A percentile compares a stretch with the other conserved stretches of the same genome.
phyloP scores from a whole-genome alignment of 805 yeast genomes.

The Grigorovia transvaalensis region DNA sequence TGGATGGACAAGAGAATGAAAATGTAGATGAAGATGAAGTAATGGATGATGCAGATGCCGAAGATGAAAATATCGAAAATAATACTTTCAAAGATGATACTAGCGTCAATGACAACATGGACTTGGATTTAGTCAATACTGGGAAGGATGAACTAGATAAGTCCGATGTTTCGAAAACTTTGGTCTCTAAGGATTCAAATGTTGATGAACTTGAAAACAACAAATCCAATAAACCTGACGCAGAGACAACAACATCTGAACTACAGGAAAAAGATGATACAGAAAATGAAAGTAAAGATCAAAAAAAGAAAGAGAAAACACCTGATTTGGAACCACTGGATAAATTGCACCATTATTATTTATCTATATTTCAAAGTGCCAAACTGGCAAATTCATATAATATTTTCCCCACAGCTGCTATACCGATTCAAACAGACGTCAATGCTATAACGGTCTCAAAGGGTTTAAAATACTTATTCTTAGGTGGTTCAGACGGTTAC shows the following conservation, averaged over 20 bases:
- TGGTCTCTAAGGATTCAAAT: no score
- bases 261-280: slow-evolving; percentile 11
- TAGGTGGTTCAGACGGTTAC: slow-evolving; percentile 95
- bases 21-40: slow-evolving; percentile 20
- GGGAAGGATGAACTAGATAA: slow-evolving; percentile 12
- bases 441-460: slow-evolving; percentile 67
- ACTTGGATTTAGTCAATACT: slow-evolving; percentile 13
- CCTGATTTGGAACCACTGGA: slow-evolving; percentile 5
- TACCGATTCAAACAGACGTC: slow-evolving; percentile 70
- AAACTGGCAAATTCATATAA: slow-evolving; percentile 48
- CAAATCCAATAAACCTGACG: slow-evolving; percentile 7
- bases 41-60: slow-evolving; percentile 3
- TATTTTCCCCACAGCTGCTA: slow-evolving; percentile 76
- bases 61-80: slow-evolving; percentile 2
- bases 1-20: slow-evolving; percentile 7
- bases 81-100: slow-evolving; percentile 1
- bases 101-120: slow-evolving; percentile 17
- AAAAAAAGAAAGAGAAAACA: slow-evolving; percentile 4
- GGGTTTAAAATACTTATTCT: slow-evolving; percentile 77
- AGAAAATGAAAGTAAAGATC: slow-evolving; percentile 4
- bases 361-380: slow-evolving; percentile 35
- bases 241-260: neutral
- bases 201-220: slow-evolving; percentile 7
- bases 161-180: no score
- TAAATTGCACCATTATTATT: slow-evolving; percentile 24